Evolutionary conservation across 306 rosid genomes (phyloP), one percentile per base, ranked within the genome.

Genomic region (Prunus padus): DNA sequence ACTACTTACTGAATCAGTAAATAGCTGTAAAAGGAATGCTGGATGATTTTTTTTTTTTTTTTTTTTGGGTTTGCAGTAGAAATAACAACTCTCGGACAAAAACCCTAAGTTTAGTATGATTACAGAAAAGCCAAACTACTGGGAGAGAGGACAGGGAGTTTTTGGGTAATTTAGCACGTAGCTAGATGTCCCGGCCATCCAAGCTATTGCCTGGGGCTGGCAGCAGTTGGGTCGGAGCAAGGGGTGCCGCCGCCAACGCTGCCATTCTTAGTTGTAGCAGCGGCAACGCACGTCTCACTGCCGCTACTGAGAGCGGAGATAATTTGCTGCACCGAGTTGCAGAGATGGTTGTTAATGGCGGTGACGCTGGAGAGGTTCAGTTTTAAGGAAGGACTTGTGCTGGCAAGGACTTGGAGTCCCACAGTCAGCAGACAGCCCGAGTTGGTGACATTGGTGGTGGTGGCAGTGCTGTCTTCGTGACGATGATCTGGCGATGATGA

Each of bases 241-340:
- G 82, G 68, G 8, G 85, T 78, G 15, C 65, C 25, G 12, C 84
- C 83, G 4, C 71, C 42, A 23, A 18, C 78, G 49, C 74, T 71
- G 46, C 51, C 76, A 45, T 77, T 75, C 3, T 79, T 83, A 28
- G 67, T 37, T 42, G 40, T 68, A 11, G 52, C 3, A 10, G 62
- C 30, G 11, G 62, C 30, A 26, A 28, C 23, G 64, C 33, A 25
- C 23, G 51, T 19, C 5, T 61, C 46, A 12, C 72, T 23, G 61
- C 28, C 11, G 61, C 15, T 55, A 50, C 85, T 78, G 3, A 94
- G 95, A 40, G 95, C 82, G 0, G 88, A 69, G 74, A 79, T 84
- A 57, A 95, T 95, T 65, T 92, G 98, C 47, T 89, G 96, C 72
- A 92, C 81, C 15, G 94, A 89, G 82, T 85, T 95, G 82, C 93